Base-by-base conservation (phyloP, 2,329 filamentous ascomycete species). In the Talaromyces sp. region DNA sequence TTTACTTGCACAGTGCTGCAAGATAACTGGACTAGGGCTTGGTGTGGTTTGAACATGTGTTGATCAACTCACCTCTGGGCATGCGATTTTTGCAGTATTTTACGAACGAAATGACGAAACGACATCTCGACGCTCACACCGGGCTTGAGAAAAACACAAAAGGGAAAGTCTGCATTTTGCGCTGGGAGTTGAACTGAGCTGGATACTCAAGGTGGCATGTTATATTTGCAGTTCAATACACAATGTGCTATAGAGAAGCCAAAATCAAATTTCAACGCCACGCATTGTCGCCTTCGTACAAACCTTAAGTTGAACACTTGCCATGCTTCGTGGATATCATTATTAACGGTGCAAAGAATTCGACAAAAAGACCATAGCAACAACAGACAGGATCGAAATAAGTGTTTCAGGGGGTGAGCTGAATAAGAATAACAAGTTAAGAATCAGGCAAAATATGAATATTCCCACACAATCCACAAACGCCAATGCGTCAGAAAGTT, bases 261-360 rank as follows among this genome's bases (percentile, higher is more conserved):
- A 52, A 37, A 50, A 28, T 5, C 23, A 28, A 54, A 37, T 18
- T 12, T 3, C 4, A 52, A 52, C 48, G 48, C 31, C 50, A 11
- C 11, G n/a, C 18, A 54, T 54, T 54, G 18, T 54, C 31, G 18
- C 28, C 50, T 54, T 35, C 31, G 50, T 23, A 14, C 50, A 54
- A 35, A 57, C 16, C 33, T 54, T n/a, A 35, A 54, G 8, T 35
- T 37, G 28, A 44, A 54, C 37, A 44, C 37, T 55, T 61, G 37
- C 48, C 28, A 55, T 57, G 40, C 62, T 55, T 63, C 62, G 58
- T 60, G 50, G 62, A 60, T 63, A 63, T 60, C 62, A 59, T 60
- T 48, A 60, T 39, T 59, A 50, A 28, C 39, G 40, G 39, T 31
- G 40, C n/a, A 56, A 57, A 52, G 33, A 39, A 25, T 42, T 39